Evolutionary conservation across 345 rosid genomes (phyloP).

Genomic region (Eucalyptus pauciflora): DNA sequence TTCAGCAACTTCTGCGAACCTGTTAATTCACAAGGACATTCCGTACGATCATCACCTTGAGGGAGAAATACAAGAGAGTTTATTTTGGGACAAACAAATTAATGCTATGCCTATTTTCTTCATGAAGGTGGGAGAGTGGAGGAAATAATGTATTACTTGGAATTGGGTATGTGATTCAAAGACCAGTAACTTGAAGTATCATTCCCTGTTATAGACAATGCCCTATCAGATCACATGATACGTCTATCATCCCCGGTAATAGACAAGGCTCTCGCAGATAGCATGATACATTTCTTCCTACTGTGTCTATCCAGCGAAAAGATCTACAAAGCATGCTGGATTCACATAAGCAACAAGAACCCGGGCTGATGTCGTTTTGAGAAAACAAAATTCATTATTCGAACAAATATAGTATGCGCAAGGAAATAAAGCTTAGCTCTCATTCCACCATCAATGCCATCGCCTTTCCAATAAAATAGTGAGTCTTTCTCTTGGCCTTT

Average conservation of each 20-base stretch:
- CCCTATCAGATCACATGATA: background rate
- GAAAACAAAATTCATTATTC: background rate
- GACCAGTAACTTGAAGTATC: background rate
- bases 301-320: accelerated
- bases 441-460: background rate
- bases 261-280: background rate
- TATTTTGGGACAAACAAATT: background rate
- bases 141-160: background rate
- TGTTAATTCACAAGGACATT: background rate
- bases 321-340: background rate
- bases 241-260: accelerated
- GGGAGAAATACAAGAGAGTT: background rate
- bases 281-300: background rate
- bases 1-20: background rate
- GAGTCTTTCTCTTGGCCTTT: background rate
- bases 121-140: background rate
- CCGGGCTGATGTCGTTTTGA: background rate
- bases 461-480: background rate
- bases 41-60: background rate
- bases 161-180: background rate
- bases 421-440: background rate
- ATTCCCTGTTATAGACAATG: background rate
- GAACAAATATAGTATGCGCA: background rate
- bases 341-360: background rate
- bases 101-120: background rate